Base-by-base conservation (phyloP, 1,284 basidiomycete genomes). In the Psilocybe mexicana region DNA sequence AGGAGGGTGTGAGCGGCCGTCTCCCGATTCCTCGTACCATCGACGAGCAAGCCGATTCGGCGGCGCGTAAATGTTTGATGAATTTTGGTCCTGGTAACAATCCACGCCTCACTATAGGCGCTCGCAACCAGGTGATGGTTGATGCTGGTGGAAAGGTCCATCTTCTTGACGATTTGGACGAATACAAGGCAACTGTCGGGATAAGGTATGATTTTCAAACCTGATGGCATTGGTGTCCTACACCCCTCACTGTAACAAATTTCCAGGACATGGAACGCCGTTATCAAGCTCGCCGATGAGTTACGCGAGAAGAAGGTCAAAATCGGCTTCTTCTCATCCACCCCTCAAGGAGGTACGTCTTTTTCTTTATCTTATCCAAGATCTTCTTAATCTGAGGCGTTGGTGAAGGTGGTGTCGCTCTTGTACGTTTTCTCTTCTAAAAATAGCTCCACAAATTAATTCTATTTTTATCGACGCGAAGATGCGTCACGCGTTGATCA, bases 401-500 rank as follows among this genome's bases (percentile, higher is more conserved):
- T 53, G 65, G 59, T 68, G 46, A 65, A 86, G 92, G 92, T 71
- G 93, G 93, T 72, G 93, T 95, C 61, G 93, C 93, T 43, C 82
- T 95, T 53, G 89, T 92, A 70, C 71, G 87, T 71, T 54, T 54
- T 60, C 49, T 57, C 36, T 44, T 58, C 51, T 55, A 60, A 54
- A 60, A 62, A 61, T 62, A 65, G 38, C 52, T 26, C 30, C n/a
- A 28, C 14, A 18, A 48, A 36, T 43, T 38, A 62, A 65, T 61
- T 64, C 61, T 67, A 57, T 60, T 67, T 68, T 59, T 67, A 66
- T 59, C 49, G 7, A 36, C 66, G n/a, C 42, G 18, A 33, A 91
- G 88, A 93, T 94, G 92, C 85, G 93, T 64, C 93, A 94, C 73
- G 93, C 93, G 44, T 75, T 95, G 66, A 87, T 94, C 71, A 82